These are phyloP conservation scores for Sarocladium kiliense DNA, from an alignment of 2,329 filamentous ascomycete species.

Conservation along the genomic window DNA sequence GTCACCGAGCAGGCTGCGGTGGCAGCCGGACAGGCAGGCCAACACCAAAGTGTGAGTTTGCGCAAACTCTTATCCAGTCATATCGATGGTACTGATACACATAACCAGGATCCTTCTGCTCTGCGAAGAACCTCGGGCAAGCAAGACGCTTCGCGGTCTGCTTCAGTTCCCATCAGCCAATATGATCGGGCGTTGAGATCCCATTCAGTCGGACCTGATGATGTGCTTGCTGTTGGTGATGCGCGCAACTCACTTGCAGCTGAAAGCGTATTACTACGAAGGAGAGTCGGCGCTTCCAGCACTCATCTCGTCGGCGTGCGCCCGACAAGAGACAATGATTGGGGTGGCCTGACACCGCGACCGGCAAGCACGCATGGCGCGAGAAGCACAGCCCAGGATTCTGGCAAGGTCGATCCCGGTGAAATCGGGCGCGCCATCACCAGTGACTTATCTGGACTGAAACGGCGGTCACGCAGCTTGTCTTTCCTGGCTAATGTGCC, in stretches of 20 bases:
- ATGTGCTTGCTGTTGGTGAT: slow-evolving; percentile 47
- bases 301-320: slow-evolving; percentile 13
- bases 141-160: slow-evolving; percentile 46
- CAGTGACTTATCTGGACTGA: slow-evolving; percentile 42
- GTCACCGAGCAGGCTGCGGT: slow-evolving; percentile 18
- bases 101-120: neutral
- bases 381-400: slow-evolving; percentile 30
- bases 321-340: slow-evolving; percentile 31
- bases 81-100: too few relatives aligned
- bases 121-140: neutral
- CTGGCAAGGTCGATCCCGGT: slow-evolving; percentile 37
- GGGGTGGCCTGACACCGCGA: slow-evolving; percentile 53
- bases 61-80: too few relatives aligned
- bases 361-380: slow-evolving; percentile 56
- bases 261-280: slow-evolving; percentile 33
- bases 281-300: slow-evolving; percentile 18
- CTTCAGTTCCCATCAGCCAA: slow-evolving; percentile 55
- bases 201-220: slow-evolving; percentile 54
- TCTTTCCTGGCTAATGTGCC: slow-evolving; percentile 45
- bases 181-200: slow-evolving; percentile 56
- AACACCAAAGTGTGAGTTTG: slow-evolving; percentile 46
- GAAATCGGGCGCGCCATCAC: slow-evolving; percentile 60
- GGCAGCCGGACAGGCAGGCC: slow-evolving; percentile 12
- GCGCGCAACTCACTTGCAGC: slow-evolving; percentile 48
- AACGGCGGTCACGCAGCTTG: slow-evolving; percentile 55